Evolutionary conservation across 163 green algal species (phyloP).

Genomic region (Trebouxia gelatinosa): DNA sequence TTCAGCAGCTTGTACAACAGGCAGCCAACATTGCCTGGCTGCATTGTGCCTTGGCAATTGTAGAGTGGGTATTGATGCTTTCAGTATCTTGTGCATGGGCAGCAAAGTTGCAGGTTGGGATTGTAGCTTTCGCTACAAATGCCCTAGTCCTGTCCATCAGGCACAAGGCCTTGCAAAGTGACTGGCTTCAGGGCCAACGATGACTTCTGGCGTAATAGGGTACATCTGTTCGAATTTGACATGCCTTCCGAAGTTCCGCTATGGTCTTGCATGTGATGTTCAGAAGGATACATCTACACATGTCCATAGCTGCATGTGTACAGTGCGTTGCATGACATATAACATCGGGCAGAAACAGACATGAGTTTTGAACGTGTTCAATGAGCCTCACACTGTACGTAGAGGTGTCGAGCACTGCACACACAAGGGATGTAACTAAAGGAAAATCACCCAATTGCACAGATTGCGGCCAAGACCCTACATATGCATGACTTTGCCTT

Average conservation of each 20-base stretch:
- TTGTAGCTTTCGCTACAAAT: not conserved
- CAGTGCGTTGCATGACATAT: not conserved
- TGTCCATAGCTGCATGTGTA: too few species aligned
- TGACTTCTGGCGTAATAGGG: not conserved
- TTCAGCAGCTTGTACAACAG: not conserved
- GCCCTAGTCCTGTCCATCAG: not conserved
- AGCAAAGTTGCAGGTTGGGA: not conserved
- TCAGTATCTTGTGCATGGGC: not conserved
- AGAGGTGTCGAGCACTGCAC: too few species aligned
- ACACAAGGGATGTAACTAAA: too few species aligned
- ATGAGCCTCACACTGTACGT: too few species aligned
- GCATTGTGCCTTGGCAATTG: not conserved
- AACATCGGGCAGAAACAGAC: not conserved
- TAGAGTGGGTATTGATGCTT: conserved; percentile 9
- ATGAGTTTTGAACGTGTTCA: too few species aligned
- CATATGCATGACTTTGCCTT: too few species aligned
- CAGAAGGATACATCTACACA: not conserved
- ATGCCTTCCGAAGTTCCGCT: not conserved
- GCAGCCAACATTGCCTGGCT: conserved; percentile 23
- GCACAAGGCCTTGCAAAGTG: not conserved
- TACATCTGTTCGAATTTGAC: not conserved
- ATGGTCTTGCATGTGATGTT: not conserved
- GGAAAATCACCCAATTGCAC: too few species aligned
- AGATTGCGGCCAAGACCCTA: too few species aligned
- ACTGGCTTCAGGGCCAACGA: too few species aligned